These are phyloP conservation scores for Phylloboletellus chloephorus DNA, from an alignment of 1,284 basidiomycete species.

Conservation along the genomic window DNA sequence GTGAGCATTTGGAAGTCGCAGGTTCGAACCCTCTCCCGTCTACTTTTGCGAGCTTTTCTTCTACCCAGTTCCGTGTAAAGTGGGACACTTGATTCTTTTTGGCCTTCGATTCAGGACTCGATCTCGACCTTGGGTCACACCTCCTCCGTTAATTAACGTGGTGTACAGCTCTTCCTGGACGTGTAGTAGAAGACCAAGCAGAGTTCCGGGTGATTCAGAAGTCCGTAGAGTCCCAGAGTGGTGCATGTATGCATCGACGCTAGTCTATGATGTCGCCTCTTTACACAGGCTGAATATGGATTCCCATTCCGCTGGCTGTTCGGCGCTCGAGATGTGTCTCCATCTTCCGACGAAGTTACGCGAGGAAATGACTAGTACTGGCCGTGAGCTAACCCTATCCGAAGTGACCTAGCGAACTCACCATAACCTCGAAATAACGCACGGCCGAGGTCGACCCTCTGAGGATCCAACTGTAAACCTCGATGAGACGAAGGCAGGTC, in stretches of 20 bases:
- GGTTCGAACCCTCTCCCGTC: too few relatives aligned
- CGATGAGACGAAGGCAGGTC: background rate
- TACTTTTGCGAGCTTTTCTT: too few relatives aligned
- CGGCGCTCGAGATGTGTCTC: constrained; percentile 31
- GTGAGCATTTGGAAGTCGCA: too few relatives aligned
- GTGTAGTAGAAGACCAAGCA: background rate
- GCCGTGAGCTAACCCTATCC: constrained; percentile 8
- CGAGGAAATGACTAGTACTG: constrained; percentile 39
- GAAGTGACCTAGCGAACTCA: constrained; percentile 19
- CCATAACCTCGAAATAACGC: constrained; percentile 45
- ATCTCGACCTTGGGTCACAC: too few relatives aligned
- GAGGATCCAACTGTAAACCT: constrained; percentile 22
- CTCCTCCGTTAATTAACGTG: too few relatives aligned
- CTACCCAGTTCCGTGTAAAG: too few relatives aligned
- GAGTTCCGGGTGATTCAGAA: background rate
- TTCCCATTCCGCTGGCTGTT: constrained; percentile 41
- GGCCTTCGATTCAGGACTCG: too few relatives aligned
- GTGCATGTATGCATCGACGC: background rate
- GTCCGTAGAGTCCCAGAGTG: background rate
- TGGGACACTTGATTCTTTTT: too few relatives aligned
- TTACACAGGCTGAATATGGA: constrained; percentile 46
- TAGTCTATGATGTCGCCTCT: constrained; percentile 19
- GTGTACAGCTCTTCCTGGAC: too few relatives aligned
- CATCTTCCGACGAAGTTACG: constrained; percentile 49
- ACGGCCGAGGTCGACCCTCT: constrained; percentile 32